A percentile compares a stretch with the other conserved stretches of the same genome.
Evolutionary conservation across 2,329 filamentous ascomycete species (phyloP).

Genomic region (Thielaviopsis musarum): DNA sequence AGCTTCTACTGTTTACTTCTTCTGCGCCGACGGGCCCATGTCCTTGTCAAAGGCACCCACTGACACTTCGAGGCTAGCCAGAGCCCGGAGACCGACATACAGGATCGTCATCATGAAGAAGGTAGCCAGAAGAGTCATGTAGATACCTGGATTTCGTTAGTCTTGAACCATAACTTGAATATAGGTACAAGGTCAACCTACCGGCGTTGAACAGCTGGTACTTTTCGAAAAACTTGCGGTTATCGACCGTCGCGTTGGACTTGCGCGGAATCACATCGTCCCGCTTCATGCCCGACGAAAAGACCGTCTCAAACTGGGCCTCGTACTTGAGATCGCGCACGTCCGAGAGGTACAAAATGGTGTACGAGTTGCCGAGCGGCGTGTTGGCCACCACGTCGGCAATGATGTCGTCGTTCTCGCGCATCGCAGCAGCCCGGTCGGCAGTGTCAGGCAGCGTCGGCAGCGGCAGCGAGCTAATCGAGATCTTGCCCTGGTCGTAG

Average conservation of each 20-base stretch:
- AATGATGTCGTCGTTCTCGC: conserved; percentile 28
- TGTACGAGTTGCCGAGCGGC: conserved; percentile 37
- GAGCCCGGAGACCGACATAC: conserved; percentile 57
- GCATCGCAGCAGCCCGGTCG: conserved; percentile 1
- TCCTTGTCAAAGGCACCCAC: conserved; percentile 97
- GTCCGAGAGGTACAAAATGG: conserved; percentile 56
- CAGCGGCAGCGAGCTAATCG: conserved; percentile 10
- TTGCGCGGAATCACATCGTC: conserved; percentile 21
- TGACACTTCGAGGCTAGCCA: conserved; percentile 69
- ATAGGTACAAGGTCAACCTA: conserved; percentile 24
- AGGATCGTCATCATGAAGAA: conserved; percentile 62
- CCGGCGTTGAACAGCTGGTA: conserved; percentile 90
- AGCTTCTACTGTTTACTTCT: conserved; percentile 37
- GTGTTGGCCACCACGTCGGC: conserved; percentile 28
- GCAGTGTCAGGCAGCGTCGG: conserved; percentile 1
- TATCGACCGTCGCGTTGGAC: conserved; percentile 25
- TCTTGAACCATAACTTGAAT: not conserved
- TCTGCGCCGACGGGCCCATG: conserved; percentile 74
- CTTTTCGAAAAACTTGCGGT: conserved; percentile 59
- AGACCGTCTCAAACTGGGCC: conserved; percentile 12
- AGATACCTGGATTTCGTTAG: conserved; percentile 45
- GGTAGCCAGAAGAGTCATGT: conserved; percentile 63
- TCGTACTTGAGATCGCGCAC: conserved; percentile 19
- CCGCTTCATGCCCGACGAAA: conserved; percentile 51
- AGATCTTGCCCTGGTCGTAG: conserved; percentile 6